A percentile compares a stretch with the other conserved stretches of the same genome.
Evolutionary conservation across 371 early-diverging fungal genomes (phyloP).

Genomic region (Syncephalastrum monosporum): DNA sequence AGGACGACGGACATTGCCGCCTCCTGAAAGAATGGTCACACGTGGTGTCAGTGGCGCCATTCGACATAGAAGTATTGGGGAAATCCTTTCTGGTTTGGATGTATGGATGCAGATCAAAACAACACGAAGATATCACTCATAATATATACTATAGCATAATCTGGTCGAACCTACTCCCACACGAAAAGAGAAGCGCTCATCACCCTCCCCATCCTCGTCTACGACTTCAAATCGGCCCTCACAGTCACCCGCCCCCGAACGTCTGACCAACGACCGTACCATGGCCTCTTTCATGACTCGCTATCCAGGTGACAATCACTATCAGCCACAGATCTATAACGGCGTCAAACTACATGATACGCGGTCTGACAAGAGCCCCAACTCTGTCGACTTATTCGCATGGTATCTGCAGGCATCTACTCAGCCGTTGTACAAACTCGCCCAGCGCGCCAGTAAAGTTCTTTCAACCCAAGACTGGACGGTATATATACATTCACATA

Average conservation of each 20-base stretch:
- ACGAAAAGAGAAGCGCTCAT: constrained; percentile 5
- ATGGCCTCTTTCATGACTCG: constrained; percentile 19
- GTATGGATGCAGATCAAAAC: constrained; percentile 18
- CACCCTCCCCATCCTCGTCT: not conserved
- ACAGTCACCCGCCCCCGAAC: constrained; percentile 1
- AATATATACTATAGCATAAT: constrained; percentile 7
- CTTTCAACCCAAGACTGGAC: constrained; percentile 83
- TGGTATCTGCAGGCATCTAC: constrained; percentile 73
- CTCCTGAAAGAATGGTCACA: constrained; percentile 73
- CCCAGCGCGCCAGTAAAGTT: constrained; percentile 69
- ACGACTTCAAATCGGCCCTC: not conserved
- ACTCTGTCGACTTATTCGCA: constrained; percentile 56
- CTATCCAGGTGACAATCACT: constrained; percentile 24
- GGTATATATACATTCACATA: constrained; percentile 30
- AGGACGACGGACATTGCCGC: constrained; percentile 46
- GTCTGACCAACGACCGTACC: constrained; percentile 13
- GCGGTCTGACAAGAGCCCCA: constrained; percentile 31
- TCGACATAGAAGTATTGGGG: constrained; percentile 60
- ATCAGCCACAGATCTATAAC: constrained; percentile 41
- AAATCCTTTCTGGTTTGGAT: constrained; percentile 51
- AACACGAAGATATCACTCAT: not conserved
- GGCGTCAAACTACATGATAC: constrained; percentile 39
- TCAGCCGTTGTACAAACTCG: constrained; percentile 66
- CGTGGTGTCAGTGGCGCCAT: constrained; percentile 69
- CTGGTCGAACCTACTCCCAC: constrained; percentile 1